Base-by-base conservation (phyloP, 1,139 yeast species). In the Suhomyces taliae region DNA sequence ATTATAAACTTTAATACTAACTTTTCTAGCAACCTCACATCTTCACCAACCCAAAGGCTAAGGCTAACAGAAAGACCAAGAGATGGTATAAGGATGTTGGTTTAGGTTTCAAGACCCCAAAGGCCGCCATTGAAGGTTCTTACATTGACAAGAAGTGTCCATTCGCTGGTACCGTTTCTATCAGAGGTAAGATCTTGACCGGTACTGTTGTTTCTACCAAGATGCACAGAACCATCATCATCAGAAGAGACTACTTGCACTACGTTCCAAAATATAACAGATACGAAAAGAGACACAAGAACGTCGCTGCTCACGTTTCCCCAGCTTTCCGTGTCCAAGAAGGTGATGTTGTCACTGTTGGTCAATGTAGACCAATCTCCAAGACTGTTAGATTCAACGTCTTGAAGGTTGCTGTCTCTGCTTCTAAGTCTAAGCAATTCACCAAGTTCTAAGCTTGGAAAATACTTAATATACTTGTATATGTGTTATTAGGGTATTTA, bases 141-240 rank as follows among this genome's bases (percentile, higher is more conserved):
- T 93, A 95, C 95, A 90, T 95, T 74, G 98, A 95, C 90, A 93
- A 95, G 90, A 95, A 95, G 85, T 95, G 99, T 82, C 99, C 99
- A 76, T 95, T 95, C 82, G 89, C 83, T 67, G 99, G 99, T 78
- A 78, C 78, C 64, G 86, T 95, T 65, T 91, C 99, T 64, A 95
- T 95, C 87, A 91, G 99, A 85, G 99, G 99, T 81, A 91, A 90
- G 84, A 95, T 95, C 74, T 87, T 95, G 78, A 86, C 97, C 66
- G 95, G 95, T 83, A 88, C 96, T 73, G 99, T 95, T 79, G 97
- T 93, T 64, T 93, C 99, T 71, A 91, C 99, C 86, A 95, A 95
- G 86, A 95, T 93, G 99, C 99, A 93, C 95, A 95, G 99, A 86
- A 95, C 99, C 72, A 87, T 95, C 81, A 87, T 95, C 77, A 87